Evolutionary conservation across 139 green algal genomes (phyloP).

Genomic region (Coelastrella sp.): DNA sequence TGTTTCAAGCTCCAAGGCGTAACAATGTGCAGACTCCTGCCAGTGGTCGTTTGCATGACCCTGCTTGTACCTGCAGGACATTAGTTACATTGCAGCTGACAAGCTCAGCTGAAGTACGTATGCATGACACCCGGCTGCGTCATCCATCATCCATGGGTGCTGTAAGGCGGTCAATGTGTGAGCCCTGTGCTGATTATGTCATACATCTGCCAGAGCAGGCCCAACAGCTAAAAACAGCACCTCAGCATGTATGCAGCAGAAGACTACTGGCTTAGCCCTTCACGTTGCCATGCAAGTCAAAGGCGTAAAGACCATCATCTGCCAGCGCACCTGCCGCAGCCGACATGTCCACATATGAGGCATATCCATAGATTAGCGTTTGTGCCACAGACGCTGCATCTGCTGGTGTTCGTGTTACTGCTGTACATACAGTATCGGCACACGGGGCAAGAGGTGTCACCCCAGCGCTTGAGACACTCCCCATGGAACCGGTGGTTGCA

Average conservation of each 20-base stretch:
- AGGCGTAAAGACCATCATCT: too few species aligned
- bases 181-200: too few species aligned
- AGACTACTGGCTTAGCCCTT: too few species aligned
- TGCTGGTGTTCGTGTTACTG: constrained; percentile 50
- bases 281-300: too few species aligned
- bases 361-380: constrained; percentile 96
- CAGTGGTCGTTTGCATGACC: constrained; percentile 92
- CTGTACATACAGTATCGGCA: constrained; percentile 86
- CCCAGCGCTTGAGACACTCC: constrained; percentile 93
- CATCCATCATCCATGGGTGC: too few species aligned
- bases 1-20: constrained; percentile 94
- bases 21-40: constrained; percentile 88
- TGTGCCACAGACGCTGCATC: constrained; percentile 83
- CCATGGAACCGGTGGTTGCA: constrained; percentile 98
- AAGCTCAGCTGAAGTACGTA: too few species aligned
- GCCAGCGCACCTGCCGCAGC: constrained; percentile 81
- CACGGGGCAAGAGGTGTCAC: constrained; percentile 92
- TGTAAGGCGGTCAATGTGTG: too few species aligned
- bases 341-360: constrained; percentile 97
- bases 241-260: neutral
- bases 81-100: too few species aligned
- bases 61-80: constrained; percentile 79
- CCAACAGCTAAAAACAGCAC: too few species aligned
- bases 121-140: too few species aligned
- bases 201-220: too few species aligned